Percentiles rank a stretch among this genome's conserved stretches.
Conservation (phyloP, 192 early-diverging fungal species). For the Backusella mclennaniae region DNA sequence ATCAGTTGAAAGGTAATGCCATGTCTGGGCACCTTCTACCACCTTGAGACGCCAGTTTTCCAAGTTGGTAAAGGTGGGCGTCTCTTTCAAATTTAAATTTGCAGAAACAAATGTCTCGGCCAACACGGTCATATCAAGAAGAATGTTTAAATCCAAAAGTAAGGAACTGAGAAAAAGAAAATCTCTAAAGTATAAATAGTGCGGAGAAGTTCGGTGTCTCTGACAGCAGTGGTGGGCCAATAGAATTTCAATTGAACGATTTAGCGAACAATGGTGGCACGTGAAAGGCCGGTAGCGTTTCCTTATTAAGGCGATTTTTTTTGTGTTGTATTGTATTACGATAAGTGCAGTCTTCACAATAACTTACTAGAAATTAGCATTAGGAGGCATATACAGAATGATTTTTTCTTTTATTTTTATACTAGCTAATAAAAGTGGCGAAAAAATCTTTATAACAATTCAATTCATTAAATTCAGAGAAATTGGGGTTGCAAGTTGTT, state of each 20-base stretch:
- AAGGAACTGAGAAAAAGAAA: neutral
- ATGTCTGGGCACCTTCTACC: constrained; percentile 87
- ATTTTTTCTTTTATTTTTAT: neutral
- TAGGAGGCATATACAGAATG: neutral
- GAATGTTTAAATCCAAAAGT: neutral
- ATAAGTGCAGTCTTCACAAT: neutral
- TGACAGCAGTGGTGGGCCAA: neutral
- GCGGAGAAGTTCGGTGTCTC: neutral
- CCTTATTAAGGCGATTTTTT: neutral
- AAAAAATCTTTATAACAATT: no score
- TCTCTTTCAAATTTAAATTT: constrained; percentile 11
- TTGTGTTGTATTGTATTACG: neutral
- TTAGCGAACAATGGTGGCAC: neutral
- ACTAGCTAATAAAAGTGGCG: no score
- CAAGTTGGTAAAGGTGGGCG: constrained; percentile 63
- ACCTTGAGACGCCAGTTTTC: constrained; percentile 84
- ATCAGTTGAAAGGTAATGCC: constrained; percentile 75
- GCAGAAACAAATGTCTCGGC: constrained; percentile 17
- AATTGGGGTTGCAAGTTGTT: no score
- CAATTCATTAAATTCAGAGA: no score
- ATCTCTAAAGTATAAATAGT: neutral
- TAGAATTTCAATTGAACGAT: neutral
- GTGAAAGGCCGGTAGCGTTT: neutral
- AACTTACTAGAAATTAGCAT: neutral
- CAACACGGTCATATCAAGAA: neutral